Conservation (phyloP, 2,329 filamentous ascomycete genomes). For the Colletotrichum cuscutae region DNA sequence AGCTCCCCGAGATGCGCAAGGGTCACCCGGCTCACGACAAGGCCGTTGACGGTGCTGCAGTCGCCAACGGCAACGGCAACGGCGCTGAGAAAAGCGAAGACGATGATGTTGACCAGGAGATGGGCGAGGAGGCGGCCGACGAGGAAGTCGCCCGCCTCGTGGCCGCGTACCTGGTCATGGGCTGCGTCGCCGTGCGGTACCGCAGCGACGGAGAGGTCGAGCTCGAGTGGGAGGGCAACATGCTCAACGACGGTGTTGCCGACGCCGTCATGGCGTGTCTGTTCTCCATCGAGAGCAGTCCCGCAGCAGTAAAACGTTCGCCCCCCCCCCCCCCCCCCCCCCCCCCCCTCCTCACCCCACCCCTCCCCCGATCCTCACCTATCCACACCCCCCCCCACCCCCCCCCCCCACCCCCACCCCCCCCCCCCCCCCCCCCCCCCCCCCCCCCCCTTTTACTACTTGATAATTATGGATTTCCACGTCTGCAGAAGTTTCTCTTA, state of each 20-base stretch:
- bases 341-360: no score
- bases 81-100: slow-evolving; percentile 45
- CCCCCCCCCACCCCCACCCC: no score
- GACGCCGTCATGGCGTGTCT: slow-evolving; percentile 95
- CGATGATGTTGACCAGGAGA: slow-evolving; percentile 39
- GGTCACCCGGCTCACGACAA: slow-evolving; percentile 45
- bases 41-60: slow-evolving; percentile 45
- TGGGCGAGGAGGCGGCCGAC: slow-evolving; percentile 61
- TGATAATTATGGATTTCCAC: slow-evolving; percentile 8
- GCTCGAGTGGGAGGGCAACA: slow-evolving; percentile 97
- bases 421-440: slow-evolving; percentile 70
- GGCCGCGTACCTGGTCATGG: slow-evolving; percentile 82
- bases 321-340: slow-evolving; percentile 52
- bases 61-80: slow-evolving; percentile 47
- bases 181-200: slow-evolving; percentile 86
- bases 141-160: slow-evolving; percentile 69
- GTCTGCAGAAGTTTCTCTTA: not conserved
- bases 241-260: slow-evolving; percentile 97
- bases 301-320: slow-evolving; percentile 94
- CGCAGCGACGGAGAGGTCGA: slow-evolving; percentile 82
- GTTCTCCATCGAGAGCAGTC: slow-evolving; percentile 91
- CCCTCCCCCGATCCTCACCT: no score
- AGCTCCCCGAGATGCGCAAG: slow-evolving; percentile 66
- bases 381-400: no score
- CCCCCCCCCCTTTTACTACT: slow-evolving; percentile 40